A percentile compares a stretch with the other conserved stretches of the same genome.
phyloP scores from a whole-genome alignment of 2,329 filamentous ascomycete genomes.

The Verticillium dahliae region DNA sequence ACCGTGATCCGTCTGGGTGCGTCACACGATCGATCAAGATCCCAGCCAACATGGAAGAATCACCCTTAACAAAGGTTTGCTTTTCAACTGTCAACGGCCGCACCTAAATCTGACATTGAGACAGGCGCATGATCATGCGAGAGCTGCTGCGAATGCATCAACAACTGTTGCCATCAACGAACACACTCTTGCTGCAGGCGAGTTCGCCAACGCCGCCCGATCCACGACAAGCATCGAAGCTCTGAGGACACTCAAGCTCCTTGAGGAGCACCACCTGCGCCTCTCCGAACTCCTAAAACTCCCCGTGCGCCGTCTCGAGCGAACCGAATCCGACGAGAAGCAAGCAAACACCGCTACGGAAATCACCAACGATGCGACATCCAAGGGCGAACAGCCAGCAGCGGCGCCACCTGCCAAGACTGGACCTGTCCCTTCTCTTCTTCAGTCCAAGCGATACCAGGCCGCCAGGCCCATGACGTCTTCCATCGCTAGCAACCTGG shows the following conservation, averaged over 20 bases:
- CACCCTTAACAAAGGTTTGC: conserved; percentile 59
- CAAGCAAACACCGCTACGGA: conserved; percentile 12
- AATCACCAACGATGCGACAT: conserved; percentile 2
- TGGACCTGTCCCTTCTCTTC: conserved; percentile 18
- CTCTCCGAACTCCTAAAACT: conserved; percentile 77
- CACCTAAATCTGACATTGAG: background rate
- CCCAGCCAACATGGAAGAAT: conserved; percentile 56
- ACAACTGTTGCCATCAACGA: conserved; percentile 80
- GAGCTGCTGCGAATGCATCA: conserved; percentile 71
- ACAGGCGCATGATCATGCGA: conserved; percentile 82
- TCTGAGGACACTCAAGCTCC: conserved; percentile 72
- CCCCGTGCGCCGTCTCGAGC: conserved; percentile 45
- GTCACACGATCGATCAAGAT: background rate
- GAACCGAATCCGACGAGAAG: conserved; percentile 28
- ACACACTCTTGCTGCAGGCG: conserved; percentile 79
- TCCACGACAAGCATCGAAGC: conserved; percentile 65
- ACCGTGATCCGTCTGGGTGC: background rate
- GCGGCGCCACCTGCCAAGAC: conserved; percentile 16
- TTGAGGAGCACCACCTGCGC: conserved; percentile 81
- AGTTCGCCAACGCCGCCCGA: conserved; percentile 79
- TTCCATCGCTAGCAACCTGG: conserved; percentile 83
- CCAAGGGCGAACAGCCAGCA: conserved; percentile 10
- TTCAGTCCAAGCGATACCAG: conserved; percentile 39
- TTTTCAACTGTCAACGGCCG: conserved; percentile 12
- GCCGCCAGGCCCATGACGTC: conserved; percentile 65